Evolutionary conservation across 2,329 filamentous ascomycete species (phyloP).

Genomic region (Cladophialophora chaetospira): DNA sequence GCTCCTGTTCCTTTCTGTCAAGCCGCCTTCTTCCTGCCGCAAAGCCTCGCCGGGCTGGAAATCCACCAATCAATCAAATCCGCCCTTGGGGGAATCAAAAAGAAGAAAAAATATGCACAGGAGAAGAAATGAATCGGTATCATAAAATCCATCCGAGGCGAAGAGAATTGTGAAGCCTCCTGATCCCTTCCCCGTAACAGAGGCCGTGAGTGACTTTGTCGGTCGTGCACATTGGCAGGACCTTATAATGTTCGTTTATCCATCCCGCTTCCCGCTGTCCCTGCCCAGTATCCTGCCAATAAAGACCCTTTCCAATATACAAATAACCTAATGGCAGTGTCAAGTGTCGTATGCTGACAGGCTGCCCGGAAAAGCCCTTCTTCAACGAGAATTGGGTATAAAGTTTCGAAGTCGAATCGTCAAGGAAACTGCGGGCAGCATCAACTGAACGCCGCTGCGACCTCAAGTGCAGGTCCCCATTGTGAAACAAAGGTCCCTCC

Average conservation of each 20-base stretch:
- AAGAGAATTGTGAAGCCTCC: background rate
- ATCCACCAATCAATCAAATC: background rate
- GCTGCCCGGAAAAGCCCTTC: background rate
- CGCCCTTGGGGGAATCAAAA: constrained; percentile 1
- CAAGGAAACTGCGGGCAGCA: background rate
- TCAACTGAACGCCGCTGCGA: background rate
- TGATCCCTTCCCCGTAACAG: background rate
- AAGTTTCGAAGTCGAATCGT: background rate
- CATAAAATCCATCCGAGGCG: background rate
- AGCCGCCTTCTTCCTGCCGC: background rate
- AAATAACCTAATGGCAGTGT: background rate
- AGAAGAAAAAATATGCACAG: background rate
- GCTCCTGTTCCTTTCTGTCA: too few relatives aligned
- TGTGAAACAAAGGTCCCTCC: background rate
- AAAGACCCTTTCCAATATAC: background rate
- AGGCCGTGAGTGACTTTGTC: background rate
- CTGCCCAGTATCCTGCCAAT: background rate
- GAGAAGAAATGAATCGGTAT: background rate
- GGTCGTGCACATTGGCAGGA: too few relatives aligned
- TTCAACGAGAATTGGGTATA: background rate
- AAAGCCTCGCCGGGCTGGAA: background rate
- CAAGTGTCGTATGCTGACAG: background rate
- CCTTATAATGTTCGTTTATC: background rate
- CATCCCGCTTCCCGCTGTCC: background rate
- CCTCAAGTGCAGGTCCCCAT: background rate